A percentile compares a stretch with the other conserved stretches of the same genome.
These are phyloP conservation scores for Gossypium stocksii DNA, from an alignment of 345 rosid genomes.

Conservation along the genomic window DNA sequence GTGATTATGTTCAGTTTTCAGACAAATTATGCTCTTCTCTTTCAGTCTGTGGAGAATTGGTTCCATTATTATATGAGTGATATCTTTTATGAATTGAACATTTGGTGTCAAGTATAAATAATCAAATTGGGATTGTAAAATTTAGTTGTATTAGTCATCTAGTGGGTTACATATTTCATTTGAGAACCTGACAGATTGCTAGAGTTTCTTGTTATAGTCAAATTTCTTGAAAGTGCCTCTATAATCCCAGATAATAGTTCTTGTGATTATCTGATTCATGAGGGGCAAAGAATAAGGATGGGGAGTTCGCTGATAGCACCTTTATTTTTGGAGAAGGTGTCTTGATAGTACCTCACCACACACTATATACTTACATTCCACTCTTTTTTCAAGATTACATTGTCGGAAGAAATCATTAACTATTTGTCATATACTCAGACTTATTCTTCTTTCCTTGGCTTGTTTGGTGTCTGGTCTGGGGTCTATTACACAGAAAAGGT, in stretches of 20 bases:
- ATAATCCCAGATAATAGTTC: constrained; percentile 29
- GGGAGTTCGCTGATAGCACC: constrained; percentile 28
- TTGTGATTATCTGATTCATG: constrained; percentile 35
- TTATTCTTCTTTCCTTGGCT: background rate
- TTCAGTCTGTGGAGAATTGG: background rate
- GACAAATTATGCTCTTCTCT: background rate
- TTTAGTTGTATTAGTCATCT: background rate
- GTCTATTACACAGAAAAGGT: background rate
- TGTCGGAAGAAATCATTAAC: background rate
- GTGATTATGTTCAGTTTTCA: background rate
- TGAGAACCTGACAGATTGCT: background rate
- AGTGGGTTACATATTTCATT: background rate
- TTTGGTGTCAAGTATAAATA: background rate
- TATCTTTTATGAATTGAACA: background rate
- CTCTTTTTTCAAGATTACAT: background rate
- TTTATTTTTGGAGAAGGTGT: constrained; percentile 14
- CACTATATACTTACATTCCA: background rate
- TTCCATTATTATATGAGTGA: background rate
- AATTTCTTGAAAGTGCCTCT: constrained; percentile 5
- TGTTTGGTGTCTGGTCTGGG: background rate
- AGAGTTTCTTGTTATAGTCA: background rate
- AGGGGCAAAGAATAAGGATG: constrained; percentile 24
- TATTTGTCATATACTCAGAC: background rate
- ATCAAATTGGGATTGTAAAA: background rate
- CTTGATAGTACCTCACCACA: constrained; percentile 23